Conservation (phyloP, 805 yeast genomes). For the Starmerella vitae region DNA sequence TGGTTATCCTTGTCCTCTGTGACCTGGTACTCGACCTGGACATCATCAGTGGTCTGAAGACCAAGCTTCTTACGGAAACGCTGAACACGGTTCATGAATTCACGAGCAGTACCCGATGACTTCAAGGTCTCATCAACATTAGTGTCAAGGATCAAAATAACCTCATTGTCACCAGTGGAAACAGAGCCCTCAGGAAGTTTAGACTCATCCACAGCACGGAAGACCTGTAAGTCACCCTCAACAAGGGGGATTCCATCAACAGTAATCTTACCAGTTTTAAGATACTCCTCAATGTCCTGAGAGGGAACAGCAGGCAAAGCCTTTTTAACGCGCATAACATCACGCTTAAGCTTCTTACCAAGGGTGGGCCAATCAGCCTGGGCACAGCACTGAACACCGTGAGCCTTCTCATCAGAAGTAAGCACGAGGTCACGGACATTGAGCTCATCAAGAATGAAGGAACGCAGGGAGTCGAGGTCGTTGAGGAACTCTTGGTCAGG, state of each 20-base stretch:
- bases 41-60: slow-evolving; percentile 88
- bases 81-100: slow-evolving; percentile 91
- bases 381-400: slow-evolving; percentile 83
- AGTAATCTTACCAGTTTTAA: slow-evolving; percentile 55
- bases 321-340: slow-evolving; percentile 84
- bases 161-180: slow-evolving; percentile 77
- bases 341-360: slow-evolving; percentile 93
- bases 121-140: slow-evolving; percentile 75
- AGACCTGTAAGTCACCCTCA: slow-evolving; percentile 77
- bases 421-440: slow-evolving; percentile 79
- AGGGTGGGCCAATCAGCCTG: slow-evolving; percentile 98
- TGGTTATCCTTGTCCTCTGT: slow-evolving; percentile 39
- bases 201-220: slow-evolving; percentile 69
- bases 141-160: slow-evolving; percentile 77
- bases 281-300: slow-evolving; percentile 64
- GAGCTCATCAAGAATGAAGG: slow-evolving; percentile 78
- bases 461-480: slow-evolving; percentile 64
- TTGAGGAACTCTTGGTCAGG: slow-evolving; percentile 58
- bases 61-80: slow-evolving; percentile 94
- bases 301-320: slow-evolving; percentile 77
- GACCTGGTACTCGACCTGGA: slow-evolving; percentile 66
- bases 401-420: slow-evolving; percentile 79
- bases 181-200: slow-evolving; percentile 56
- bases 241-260: slow-evolving; percentile 85
- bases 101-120: slow-evolving; percentile 93